Evolutionary conservation across 2,329 filamentous ascomycete genomes (phyloP), one percentile per base, ranked within the genome.

Genomic region (Ascocoryne sarcoides): DNA sequence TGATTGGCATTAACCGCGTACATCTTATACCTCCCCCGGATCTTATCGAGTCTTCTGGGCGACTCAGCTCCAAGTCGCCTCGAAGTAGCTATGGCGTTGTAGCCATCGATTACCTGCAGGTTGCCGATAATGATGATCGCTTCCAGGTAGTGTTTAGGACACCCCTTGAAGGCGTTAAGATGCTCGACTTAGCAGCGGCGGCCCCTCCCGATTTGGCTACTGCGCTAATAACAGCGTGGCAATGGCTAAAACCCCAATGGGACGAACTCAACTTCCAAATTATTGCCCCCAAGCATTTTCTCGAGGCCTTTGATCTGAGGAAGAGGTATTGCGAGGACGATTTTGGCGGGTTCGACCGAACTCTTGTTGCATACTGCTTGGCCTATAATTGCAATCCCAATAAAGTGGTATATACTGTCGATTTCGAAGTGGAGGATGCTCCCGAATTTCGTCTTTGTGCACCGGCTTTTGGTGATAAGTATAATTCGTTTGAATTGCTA

Each of bases 21-120:
- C 80, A 84, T 61, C 53, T 85, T 36, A 70, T 85, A 33, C 78
- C 79, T n/a, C 56, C 81, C 21, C 70, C 76, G 31, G 82, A 78
- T 50, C 63, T 69, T 15, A 66, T 65, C 21, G 69, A 68, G 50
- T 67, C 47, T 62, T 67, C 18, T 73, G 75, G 47, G 10, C 46
- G 47, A 15, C 37, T 55, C 5, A 73, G 34, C 59, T 71, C 50
- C 65, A 71, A 45, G 64, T 71, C 45, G 29, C 54, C 52, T 18
- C 51, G 56, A 30, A 66, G 65, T 5, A 77, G 76, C 1, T 73
- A 76, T 53, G 81, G 79, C 3, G 71, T 84, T 38, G 70, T 83
- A 47, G 77, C 73, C 12, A 59, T 85, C 29, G 73, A 71, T 10
- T 67, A 71, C 20, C 59, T 84, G 34, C 69, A 69, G 40, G 70